Evolutionary conservation across 2,329 filamentous ascomycete genomes (phyloP).

Genomic region (Sclerotinia sclerotiorum): DNA sequence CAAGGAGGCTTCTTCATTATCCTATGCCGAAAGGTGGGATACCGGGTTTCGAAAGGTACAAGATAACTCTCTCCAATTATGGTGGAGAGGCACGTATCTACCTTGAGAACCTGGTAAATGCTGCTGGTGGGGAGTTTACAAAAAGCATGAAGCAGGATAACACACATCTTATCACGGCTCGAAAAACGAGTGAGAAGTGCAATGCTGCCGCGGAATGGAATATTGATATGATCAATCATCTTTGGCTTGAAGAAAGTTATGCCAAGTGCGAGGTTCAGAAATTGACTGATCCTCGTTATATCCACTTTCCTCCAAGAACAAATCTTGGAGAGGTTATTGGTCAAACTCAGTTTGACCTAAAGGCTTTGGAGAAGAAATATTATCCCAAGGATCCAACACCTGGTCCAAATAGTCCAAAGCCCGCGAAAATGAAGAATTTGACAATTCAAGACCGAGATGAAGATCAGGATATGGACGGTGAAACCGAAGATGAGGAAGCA

Average conservation of each 20-base stretch:
- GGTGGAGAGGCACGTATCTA: conserved; percentile 91
- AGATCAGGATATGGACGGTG: conserved; percentile 33
- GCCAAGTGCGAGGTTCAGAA: conserved; percentile 78
- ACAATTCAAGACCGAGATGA: conserved; percentile 40
- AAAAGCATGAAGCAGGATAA: conserved; percentile 95
- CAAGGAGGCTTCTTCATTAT: conserved; percentile 83
- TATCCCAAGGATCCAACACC: conserved; percentile 49
- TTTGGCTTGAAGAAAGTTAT: conserved; percentile 98
- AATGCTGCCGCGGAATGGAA: conserved; percentile 91
- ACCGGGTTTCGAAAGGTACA: conserved; percentile 71
- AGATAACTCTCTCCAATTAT: conserved; percentile 93
- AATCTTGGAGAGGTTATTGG: conserved; percentile 93
- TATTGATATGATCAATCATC: conserved; percentile 84
- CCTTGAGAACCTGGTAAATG: conserved; percentile 84
- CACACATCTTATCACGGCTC: conserved; percentile 90
- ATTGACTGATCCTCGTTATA: conserved; percentile 73
- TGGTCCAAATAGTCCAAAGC: conserved; percentile 47
- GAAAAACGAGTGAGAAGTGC: conserved; percentile 88
- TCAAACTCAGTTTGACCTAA: conserved; percentile 75
- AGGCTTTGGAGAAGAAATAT: conserved; percentile 62
- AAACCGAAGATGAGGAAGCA: conserved; percentile 26
- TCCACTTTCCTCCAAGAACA: conserved; percentile 81
- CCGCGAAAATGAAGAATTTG: conserved; percentile 49
- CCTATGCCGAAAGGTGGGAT: conserved; percentile 76
- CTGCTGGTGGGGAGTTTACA: conserved; percentile 83